Conservation (phyloP, 352 stramenopile genomes). For the Pythium oligandrum region DNA sequence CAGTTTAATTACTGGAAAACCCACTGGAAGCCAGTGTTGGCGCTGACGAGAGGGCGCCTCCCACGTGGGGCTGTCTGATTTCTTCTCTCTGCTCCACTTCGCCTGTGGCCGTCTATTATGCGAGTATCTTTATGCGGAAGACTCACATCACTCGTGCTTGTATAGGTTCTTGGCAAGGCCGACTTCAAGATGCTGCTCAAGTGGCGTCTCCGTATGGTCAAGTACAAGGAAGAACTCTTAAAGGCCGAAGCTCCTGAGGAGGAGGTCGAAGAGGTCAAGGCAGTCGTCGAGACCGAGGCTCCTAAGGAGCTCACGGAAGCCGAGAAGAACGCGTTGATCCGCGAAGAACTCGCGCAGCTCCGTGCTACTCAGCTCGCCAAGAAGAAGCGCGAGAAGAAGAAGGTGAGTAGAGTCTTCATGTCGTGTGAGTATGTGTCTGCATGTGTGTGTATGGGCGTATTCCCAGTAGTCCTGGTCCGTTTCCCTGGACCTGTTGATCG, state of each 20-base stretch:
- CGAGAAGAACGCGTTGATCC: slow-evolving; percentile 77
- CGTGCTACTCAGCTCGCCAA: slow-evolving; percentile 71
- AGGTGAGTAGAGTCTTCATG: slow-evolving; percentile 40
- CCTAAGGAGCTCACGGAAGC: slow-evolving; percentile 68
- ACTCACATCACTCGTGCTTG: background rate
- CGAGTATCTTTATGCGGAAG: too few species aligned
- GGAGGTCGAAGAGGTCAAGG: slow-evolving; percentile 33
- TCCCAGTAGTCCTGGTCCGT: slow-evolving; percentile 85
- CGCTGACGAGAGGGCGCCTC: slow-evolving; percentile 45
- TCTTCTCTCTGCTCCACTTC: background rate
- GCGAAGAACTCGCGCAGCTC: slow-evolving; percentile 80
- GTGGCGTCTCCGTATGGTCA: slow-evolving; percentile 94
- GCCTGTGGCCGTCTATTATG: background rate
- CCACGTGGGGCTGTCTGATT: slow-evolving; percentile 77
- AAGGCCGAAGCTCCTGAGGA: slow-evolving; percentile 51
- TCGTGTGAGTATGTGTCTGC: slow-evolving; percentile 16
- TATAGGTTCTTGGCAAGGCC: slow-evolving; percentile 93
- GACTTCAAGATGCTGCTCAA: slow-evolving; percentile 98
- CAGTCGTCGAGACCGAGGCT: slow-evolving; percentile 30
- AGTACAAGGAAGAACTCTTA: slow-evolving; percentile 80
- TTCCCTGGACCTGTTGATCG: slow-evolving; percentile 75
- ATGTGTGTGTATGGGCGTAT: slow-evolving; percentile 43
- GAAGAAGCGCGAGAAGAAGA: slow-evolving; percentile 90
- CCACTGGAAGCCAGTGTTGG: slow-evolving; percentile 83
- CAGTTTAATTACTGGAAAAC: slow-evolving; percentile 89